Conservation (phyloP, 805 yeast species). For the Yamadazyma phyllophila region DNA sequence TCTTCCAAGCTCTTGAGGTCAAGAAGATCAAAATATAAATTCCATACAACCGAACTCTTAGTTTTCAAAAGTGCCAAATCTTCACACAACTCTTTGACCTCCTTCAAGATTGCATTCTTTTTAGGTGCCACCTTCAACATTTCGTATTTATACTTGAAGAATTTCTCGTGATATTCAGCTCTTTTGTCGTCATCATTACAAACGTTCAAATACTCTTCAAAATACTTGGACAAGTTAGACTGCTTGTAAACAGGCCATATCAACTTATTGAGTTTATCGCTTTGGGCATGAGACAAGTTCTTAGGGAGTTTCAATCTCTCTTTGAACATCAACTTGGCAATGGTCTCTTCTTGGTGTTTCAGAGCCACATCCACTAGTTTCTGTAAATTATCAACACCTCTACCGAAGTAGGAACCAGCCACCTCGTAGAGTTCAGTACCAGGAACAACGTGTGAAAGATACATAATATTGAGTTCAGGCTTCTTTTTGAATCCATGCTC, state of each 20-base stretch:
- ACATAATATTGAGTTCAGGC: conserved; percentile 42
- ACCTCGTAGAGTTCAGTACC: conserved; percentile 53
- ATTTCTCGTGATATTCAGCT: conserved; percentile 54
- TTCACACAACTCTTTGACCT: conserved; percentile 56
- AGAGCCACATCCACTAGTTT: conserved; percentile 43
- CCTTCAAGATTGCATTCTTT: conserved; percentile 23
- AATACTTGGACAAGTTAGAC: conserved; percentile 54
- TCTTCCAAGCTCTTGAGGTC: conserved; percentile 53
- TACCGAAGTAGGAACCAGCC: conserved; percentile 43
- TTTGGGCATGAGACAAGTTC: conserved; percentile 40
- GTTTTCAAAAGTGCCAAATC: conserved; percentile 73
- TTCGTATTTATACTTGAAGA: conserved; percentile 55
- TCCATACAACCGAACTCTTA: conserved; percentile 67
- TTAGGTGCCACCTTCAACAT: conserved; percentile 58
- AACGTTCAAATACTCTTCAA: conserved; percentile 54
- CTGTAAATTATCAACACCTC: conserved; percentile 44
- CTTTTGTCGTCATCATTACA: conserved; percentile 61
- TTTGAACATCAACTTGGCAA: conserved; percentile 42
- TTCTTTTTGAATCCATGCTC: conserved; percentile 27
- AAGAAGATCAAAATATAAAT: conserved; percentile 66
- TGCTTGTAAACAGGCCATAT: conserved; percentile 48
- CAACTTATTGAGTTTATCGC: conserved; percentile 33
- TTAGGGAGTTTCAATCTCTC: conserved; percentile 51
- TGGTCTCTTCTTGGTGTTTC: conserved; percentile 38
- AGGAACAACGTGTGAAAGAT: conserved; percentile 53